phyloP scores from a whole-genome alignment of 257 asterid genomes.

The Petunia axillaris region DNA sequence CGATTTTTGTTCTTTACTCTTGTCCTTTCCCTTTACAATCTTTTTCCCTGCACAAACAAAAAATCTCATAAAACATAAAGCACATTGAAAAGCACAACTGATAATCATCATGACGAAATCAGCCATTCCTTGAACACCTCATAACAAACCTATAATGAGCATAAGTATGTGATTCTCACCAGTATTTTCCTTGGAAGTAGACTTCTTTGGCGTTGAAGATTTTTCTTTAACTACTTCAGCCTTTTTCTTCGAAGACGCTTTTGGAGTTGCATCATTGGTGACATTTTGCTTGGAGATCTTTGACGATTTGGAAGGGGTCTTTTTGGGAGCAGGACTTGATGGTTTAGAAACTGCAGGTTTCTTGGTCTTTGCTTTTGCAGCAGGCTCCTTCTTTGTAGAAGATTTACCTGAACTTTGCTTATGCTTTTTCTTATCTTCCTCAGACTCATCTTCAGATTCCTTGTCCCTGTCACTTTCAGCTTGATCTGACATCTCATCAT shows the following conservation, averaged over 20 bases:
- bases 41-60: constrained; percentile 46
- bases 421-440: constrained; percentile 49
- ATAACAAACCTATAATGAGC: background rate
- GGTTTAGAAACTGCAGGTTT: constrained; percentile 49
- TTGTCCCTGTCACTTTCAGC: constrained; percentile 62
- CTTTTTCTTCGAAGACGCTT: constrained; percentile 63
- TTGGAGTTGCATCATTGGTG: constrained; percentile 47
- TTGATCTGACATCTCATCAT: constrained; percentile 70
- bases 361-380: constrained; percentile 54
- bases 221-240: constrained; percentile 52
- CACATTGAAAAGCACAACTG: background rate
- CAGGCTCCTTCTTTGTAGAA: constrained; percentile 55
- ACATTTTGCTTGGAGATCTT: constrained; percentile 47
- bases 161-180: constrained; percentile 47
- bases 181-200: constrained; percentile 53
- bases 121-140: background rate
- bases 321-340: constrained; percentile 57
- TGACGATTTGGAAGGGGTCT: constrained; percentile 55
- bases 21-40: constrained; percentile 43
- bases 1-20: constrained; percentile 36
- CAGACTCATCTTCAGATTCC: constrained; percentile 54
- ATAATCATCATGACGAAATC: background rate
- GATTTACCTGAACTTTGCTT: constrained; percentile 50
- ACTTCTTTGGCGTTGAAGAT: constrained; percentile 57
- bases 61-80: background rate